phyloP scores from a whole-genome alignment of 83 land plant genomes.

The Larix sibirica region DNA sequence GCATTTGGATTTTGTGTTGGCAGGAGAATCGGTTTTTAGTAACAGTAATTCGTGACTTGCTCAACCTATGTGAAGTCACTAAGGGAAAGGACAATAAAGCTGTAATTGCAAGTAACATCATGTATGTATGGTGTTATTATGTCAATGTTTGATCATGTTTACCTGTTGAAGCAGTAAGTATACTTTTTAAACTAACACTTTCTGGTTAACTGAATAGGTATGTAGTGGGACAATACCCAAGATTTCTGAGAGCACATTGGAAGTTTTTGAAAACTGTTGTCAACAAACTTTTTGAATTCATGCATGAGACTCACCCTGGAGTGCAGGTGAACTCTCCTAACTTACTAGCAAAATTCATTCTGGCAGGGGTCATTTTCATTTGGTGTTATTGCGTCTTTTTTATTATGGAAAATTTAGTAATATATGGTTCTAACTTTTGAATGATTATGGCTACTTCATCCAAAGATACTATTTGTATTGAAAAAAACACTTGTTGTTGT shows the following conservation, averaged over 20 bases:
- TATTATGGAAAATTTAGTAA: too few species aligned
- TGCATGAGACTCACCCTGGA: conserved; percentile 99
- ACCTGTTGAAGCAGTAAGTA: not conserved
- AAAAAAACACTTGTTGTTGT: too few species aligned
- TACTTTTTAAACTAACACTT: not conserved
- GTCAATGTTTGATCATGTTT: not conserved
- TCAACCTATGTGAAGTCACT: conserved; percentile 95
- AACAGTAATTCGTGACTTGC: conserved; percentile 90
- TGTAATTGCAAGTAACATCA: conserved; percentile 98
- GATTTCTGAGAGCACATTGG: conserved; percentile 96
- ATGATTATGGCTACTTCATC: too few species aligned
- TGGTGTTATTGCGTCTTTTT: too few species aligned
- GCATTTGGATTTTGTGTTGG: not conserved
- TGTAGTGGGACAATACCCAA: conserved; percentile 99
- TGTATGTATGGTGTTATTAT: conserved; percentile 46
- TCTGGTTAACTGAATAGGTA: conserved; percentile 54
- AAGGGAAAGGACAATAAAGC: conserved; percentile 99
- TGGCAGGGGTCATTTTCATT: too few species aligned
- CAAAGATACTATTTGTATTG: too few species aligned
- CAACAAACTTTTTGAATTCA: conserved; percentile 98
- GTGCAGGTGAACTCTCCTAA: conserved; percentile 71
- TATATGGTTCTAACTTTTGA: too few species aligned
- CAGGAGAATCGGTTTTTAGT: conserved; percentile 98
- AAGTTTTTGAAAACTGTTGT: conserved; percentile 97
- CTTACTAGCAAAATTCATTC: too few species aligned